These are phyloP conservation scores for Gliomastix tumulicola DNA, from an alignment of 2,329 filamentous ascomycete genomes.

Conservation along the genomic window DNA sequence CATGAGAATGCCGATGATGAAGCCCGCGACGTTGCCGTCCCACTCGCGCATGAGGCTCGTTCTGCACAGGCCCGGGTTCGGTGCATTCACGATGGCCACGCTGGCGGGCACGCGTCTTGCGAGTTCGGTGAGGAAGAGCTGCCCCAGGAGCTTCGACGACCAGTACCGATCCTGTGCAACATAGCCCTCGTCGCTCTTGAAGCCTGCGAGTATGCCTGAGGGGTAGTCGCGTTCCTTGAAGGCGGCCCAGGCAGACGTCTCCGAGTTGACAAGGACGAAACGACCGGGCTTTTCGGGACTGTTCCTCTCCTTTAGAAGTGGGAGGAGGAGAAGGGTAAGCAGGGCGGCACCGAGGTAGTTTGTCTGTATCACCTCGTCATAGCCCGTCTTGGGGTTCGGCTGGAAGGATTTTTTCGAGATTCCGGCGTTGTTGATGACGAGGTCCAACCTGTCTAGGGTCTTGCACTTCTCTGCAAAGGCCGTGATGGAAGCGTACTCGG, in stretches of 20 bases:
- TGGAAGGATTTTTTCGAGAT: conserved; percentile 7
- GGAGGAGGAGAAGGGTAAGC: conserved; percentile 20
- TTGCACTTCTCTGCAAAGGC: conserved; percentile 24
- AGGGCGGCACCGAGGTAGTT: conserved; percentile 26
- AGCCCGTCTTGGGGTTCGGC: conserved; percentile 17
- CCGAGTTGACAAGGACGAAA: conserved; percentile 17
- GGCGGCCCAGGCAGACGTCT: conserved; percentile 9
- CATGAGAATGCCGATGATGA: background rate
- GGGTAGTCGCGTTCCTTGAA: conserved; percentile 7
- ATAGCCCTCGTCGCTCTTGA: background rate
- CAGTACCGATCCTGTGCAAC: background rate
- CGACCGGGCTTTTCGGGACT: conserved; percentile 5
- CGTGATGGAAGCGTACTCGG: conserved; percentile 31
- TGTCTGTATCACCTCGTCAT: conserved; percentile 32
- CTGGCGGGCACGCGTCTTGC: conserved; percentile 1
- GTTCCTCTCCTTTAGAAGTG: conserved; percentile 11
- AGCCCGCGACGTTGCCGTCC: background rate
- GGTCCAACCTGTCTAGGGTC: conserved; percentile 28
- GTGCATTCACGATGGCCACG: background rate
- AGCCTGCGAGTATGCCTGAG: background rate
- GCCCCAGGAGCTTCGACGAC: background rate
- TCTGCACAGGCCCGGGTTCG: background rate
- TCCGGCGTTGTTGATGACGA: conserved; percentile 37
- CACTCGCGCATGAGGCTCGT: conserved; percentile 1
- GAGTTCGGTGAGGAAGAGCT: conserved; percentile 3